Evolutionary conservation across 805 yeast species (phyloP).

Genomic region (Ogataea neopini): DNA sequence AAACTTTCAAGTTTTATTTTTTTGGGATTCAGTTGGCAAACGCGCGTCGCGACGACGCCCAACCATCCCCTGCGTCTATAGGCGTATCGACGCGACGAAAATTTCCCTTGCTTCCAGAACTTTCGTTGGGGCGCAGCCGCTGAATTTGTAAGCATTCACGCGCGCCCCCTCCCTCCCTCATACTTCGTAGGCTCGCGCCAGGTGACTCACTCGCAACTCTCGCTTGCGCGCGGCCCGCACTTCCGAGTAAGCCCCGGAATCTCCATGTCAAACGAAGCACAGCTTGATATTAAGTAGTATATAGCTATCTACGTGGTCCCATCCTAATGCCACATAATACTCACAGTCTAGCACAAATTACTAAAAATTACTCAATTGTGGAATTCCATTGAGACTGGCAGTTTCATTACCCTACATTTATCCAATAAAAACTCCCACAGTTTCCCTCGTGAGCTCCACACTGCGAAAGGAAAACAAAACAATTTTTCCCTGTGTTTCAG

Average conservation of each 20-base stretch:
- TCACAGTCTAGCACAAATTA: no score
- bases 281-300: no score
- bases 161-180: background rate
- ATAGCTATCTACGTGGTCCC: no score
- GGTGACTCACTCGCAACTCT: background rate
- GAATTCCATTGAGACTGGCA: no score
- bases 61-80: background rate
- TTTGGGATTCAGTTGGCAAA: background rate
- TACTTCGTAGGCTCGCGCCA: background rate
- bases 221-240: background rate
- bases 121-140: conserved; percentile 2
- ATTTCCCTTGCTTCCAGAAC: background rate
- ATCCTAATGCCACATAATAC: no score
- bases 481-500: conserved; percentile 9
- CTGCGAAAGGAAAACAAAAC: conserved; percentile 8
- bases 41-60: no score
- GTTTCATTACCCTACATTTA: no score
- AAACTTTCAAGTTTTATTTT: background rate
- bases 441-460: conserved; percentile 4
- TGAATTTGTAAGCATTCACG: conserved; percentile 1
- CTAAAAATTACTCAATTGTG: no score
- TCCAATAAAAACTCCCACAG: no score
- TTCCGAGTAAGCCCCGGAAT: conserved; percentile 1
- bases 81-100: conserved; percentile 1
- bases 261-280: background rate